Evolutionary conservation across 2,329 filamentous ascomycete genomes (phyloP).

Genomic region (Ceratocystis destructans): DNA sequence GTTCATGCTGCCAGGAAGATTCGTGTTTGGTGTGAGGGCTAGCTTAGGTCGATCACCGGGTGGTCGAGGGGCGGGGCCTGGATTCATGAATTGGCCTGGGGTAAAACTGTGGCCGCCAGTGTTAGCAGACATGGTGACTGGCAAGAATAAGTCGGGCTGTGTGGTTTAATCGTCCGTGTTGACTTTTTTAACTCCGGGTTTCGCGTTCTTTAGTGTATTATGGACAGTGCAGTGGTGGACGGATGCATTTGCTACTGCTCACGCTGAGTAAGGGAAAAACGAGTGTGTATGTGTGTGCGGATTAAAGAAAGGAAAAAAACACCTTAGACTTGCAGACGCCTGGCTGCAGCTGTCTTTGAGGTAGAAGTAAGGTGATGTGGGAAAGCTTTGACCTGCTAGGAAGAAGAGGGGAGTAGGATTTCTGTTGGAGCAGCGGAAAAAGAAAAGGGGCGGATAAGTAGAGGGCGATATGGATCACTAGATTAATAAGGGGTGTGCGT

Average conservation of each 20-base stretch:
- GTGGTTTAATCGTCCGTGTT: background rate
- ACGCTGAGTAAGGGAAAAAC: background rate
- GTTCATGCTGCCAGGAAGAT: conserved; percentile 63
- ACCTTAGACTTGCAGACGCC: conserved; percentile 3
- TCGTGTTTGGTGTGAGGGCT: conserved; percentile 62
- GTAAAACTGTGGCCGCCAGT: conserved; percentile 23
- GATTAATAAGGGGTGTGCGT: conserved; percentile 7
- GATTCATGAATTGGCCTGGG: conserved; percentile 77
- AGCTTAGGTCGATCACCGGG: conserved; percentile 73
- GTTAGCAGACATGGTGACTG: conserved; percentile 17
- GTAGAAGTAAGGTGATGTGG: conserved; percentile 6
- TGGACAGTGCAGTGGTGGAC: background rate
- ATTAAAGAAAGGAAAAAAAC: background rate
- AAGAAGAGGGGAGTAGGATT: conserved; percentile 10
- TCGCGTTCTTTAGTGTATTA: conserved; percentile 6
- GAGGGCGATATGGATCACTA: conserved; percentile 5
- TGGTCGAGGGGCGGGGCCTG: conserved; percentile 82
- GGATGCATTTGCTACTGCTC: background rate
- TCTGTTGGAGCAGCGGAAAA: conserved; percentile 11
- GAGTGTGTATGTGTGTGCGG: background rate
- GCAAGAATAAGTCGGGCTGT: background rate
- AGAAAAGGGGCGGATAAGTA: conserved; percentile 13
- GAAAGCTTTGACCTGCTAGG: conserved; percentile 16
- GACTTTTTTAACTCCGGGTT: background rate
- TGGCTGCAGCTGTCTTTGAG: conserved; percentile 5